These are phyloP conservation scores for Penstemon newberryi DNA, from an alignment of 257 asterid genomes.

Conservation along the genomic window DNA sequence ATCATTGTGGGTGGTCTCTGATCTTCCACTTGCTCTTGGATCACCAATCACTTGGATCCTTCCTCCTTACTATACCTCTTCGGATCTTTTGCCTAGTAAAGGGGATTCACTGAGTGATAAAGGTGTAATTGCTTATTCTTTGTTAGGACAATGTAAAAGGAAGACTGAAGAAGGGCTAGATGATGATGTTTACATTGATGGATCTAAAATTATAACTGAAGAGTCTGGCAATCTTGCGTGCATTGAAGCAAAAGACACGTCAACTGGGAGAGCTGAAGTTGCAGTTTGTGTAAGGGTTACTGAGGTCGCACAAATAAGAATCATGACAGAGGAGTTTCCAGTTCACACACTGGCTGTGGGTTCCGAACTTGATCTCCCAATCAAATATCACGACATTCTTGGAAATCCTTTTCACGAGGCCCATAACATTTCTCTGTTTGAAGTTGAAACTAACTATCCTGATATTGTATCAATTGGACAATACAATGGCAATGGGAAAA, in stretches of 20 bases:
- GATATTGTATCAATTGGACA: slow-evolving; percentile 56
- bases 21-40: slow-evolving; percentile 88
- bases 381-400: slow-evolving; percentile 62
- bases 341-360: slow-evolving; percentile 64
- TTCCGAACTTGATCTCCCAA: slow-evolving; percentile 55
- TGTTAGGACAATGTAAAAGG: slow-evolving; percentile 48
- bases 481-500: slow-evolving; percentile 41
- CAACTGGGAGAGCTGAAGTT: slow-evolving; percentile 76
- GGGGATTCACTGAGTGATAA: slow-evolving; percentile 49
- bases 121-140: slow-evolving; percentile 63
- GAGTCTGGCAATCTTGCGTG: slow-evolving; percentile 68
- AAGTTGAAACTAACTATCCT: slow-evolving; percentile 69
- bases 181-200: slow-evolving; percentile 56
- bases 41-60: slow-evolving; percentile 77
- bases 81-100: slow-evolving; percentile 68
- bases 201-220: slow-evolving; percentile 61
- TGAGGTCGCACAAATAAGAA: slow-evolving; percentile 77
- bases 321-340: slow-evolving; percentile 45
- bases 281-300: slow-evolving; percentile 84
- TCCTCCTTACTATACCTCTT: slow-evolving; percentile 75
- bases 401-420: slow-evolving; percentile 88
- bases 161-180: slow-evolving; percentile 43
- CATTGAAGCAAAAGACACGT: slow-evolving; percentile 74
- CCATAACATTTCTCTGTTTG: slow-evolving; percentile 51
- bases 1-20: slow-evolving; percentile 63